Evolutionary conservation across 257 asterid genomes (phyloP).

Genomic region (Thymus mandschuricus): DNA sequence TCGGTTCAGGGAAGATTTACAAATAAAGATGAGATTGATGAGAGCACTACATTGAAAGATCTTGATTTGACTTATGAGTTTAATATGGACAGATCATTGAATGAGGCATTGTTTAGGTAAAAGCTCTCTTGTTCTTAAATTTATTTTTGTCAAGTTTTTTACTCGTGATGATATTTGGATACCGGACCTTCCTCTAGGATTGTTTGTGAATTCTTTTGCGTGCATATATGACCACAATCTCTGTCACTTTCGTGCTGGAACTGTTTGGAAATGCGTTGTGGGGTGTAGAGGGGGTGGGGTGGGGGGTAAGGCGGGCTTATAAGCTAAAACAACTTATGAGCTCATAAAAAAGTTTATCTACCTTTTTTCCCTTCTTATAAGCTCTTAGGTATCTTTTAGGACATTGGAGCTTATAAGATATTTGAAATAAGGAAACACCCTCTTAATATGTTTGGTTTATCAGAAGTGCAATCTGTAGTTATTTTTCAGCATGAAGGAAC

Average conservation of each 20-base stretch:
- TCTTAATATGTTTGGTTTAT: not conserved
- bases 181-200: not conserved
- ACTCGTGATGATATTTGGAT: conserved; percentile 6
- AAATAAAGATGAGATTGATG: conserved; percentile 68
- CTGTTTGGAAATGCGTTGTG: no score
- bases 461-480: not conserved
- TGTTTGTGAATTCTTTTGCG: conserved; percentile 1
- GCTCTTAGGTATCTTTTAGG: no score
- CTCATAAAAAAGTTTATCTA: no score
- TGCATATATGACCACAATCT: not conserved
- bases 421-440: no score
- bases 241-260: not conserved
- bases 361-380: no score
- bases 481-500: not conserved
- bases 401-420: no score
- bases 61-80: conserved; percentile 88
- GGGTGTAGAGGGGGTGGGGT: no score
- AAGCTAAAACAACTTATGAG: no score
- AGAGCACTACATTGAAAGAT: conserved; percentile 89
- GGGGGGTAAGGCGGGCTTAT: no score
- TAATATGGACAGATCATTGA: conserved; percentile 86
- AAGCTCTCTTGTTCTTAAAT: conserved; percentile 23
- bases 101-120: conserved; percentile 79
- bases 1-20: conserved; percentile 93
- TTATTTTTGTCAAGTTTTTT: conserved; percentile 15